A percentile compares a stretch with the other conserved stretches of the same genome.
Conservation (phyloP, 352 stramenopile genomes). For the Phytopythium litorale region DNA sequence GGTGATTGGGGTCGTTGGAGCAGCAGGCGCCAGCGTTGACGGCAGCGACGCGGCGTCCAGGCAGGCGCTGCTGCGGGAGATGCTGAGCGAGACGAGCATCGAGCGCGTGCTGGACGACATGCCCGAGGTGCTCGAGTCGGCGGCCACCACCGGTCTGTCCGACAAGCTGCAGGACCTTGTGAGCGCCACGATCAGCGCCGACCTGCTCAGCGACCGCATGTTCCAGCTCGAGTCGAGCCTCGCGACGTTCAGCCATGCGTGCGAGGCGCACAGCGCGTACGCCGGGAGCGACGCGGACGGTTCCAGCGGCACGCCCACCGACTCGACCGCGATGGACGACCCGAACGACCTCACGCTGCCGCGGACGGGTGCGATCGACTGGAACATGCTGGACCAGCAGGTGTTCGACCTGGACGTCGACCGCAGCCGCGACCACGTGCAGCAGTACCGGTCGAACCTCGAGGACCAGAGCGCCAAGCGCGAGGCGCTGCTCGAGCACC, state of each 20-base stretch:
- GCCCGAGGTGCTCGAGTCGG: constrained; percentile 56
- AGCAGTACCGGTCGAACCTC: constrained; percentile 73
- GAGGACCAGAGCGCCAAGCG: constrained; percentile 61
- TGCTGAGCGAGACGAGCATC: constrained; percentile 33
- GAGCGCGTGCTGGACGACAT: constrained; percentile 63
- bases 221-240: constrained; percentile 85
- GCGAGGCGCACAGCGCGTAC: constrained; percentile 31
- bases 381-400: constrained; percentile 70
- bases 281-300: constrained; percentile 10
- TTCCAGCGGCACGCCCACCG: constrained; percentile 3
- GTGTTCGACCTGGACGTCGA: constrained; percentile 81
- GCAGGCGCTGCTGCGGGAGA: constrained; percentile 24
- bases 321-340: constrained; percentile 12
- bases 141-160: constrained; percentile 33
- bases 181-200: constrained; percentile 75
- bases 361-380: constrained; percentile 46
- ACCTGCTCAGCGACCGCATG: constrained; percentile 86
- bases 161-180: constrained; percentile 67
- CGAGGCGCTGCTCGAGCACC: constrained; percentile 51
- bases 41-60: constrained; percentile 23
- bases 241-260: constrained; percentile 65
- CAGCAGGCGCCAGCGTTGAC: constrained; percentile 3
- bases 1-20: constrained; percentile 4
- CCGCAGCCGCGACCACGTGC: constrained; percentile 60
- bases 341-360: constrained; percentile 24